Base-by-base conservation (phyloP, 1,284 basidiomycete species). In the Wallemia ichthyophaga region DNA sequence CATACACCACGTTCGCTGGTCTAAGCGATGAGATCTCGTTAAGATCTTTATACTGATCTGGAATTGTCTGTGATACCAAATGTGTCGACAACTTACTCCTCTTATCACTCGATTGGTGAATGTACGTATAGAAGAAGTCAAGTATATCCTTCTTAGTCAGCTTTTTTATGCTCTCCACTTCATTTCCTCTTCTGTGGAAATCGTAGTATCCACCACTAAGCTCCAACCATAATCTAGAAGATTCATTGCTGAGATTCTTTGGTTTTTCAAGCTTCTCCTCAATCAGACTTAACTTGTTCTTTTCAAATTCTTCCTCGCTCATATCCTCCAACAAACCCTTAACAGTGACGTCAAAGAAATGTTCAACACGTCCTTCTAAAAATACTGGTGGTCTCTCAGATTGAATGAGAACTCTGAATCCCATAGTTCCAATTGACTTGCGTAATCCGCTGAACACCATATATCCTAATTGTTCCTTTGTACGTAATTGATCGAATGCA, bases 401-500 rank as follows among this genome's bases (percentile, higher is more conserved):
- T 72, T 99, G 94, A 27, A 98, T 78, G 7, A 91, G 73, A 59
- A 98, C 77, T n/a, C 85, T 78, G 64, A 94, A 71, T 11, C 88
- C 91, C 64, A 78, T 76, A 60, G 81, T 76, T 32, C 79, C 81
- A 1, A 76, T 72, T 13, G 82, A 80, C 25, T 76, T 61, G 37
- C 65, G 61, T 1, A 61, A n/a, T 25, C 64, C 63, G 9, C 62
- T 63, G 57, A 73, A 76, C 48, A 88, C 86, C 58, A 92, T 76
- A 68, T 99, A 98, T 13, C 94, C 94, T 0, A 99, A 76, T 69
- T 98, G 94, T 69, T 98, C 88, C 69, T 89, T 82, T 1, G 92
- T 96, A n/a, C 94, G 81, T 48, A 99, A 76, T 32, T 82, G 74
- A 67, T 94, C 83, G 71, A 98, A 99, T n/a, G 82, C 78, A 0